Evolutionary conservation across 352 stramenopile genomes (phyloP), one percentile per base, ranked within the genome.

Genomic region (Lagenidium sp.): DNA sequence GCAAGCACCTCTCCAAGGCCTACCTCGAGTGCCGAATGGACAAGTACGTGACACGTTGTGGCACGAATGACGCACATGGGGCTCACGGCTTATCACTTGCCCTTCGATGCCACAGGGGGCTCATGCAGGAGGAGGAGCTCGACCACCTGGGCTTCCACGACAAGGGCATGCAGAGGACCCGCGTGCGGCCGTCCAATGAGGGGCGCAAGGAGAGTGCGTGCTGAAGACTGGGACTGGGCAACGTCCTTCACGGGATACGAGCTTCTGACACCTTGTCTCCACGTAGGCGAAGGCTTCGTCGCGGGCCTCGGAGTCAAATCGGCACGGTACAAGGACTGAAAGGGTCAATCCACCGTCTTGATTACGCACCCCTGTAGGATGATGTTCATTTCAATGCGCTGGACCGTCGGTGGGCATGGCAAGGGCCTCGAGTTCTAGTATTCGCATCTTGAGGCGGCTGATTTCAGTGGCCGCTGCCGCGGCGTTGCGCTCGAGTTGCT

Each of bases 21-120:
- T 96, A 96, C 26, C 60, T 95, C 15, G 55, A 90, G 50, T 96
- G 85, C 63, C 80, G 85, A 43, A 96, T 96, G 74, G 73, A 95
- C 26, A 91, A 85, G 81, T 94, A 36, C 46, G 73, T 69, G 20
- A 47, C 6, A 30, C n/a, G 32, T 28, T 18, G 5, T 44, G 10
- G n/a, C 12, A 38, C 18, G 16, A 24, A 35, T 44, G 18, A 12
- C 16, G 25, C 26, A 19, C 7, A 31, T 23, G 25, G 11, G 40
- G 2, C 29, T 53, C 24, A 50, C 11, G 15, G 20, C 29, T 42
- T 32, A 15, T n/a, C n/a, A n/a, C n/a, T n/a, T n/a, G n/a, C n/a
- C n/a, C 28, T 32, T 32, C 8, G 28, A 13, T 32, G 28, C 28
- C 8, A 6, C 40, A 94, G 78, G 48, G 73, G 73, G 6, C 58